Evolutionary conservation across 2,329 filamentous ascomycete genomes (phyloP), one percentile per base, ranked within the genome.

Genomic region (Alternaria sp.): DNA sequence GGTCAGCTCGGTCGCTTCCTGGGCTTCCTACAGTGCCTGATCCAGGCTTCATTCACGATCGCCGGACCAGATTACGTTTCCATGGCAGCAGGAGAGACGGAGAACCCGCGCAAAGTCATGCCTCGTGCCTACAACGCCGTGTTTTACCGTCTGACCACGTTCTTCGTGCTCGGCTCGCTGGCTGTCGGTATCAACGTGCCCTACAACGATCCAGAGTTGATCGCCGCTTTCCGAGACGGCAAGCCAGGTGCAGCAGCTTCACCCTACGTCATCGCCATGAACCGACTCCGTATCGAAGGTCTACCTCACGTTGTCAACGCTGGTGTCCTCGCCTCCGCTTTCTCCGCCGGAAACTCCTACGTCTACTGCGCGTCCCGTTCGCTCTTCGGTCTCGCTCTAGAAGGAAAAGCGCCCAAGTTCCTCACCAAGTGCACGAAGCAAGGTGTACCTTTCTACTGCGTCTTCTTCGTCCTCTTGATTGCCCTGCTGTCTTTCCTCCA

Each of bases 41-140:
- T 93, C 63, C 86, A 89, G 60, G 83, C 83, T 10, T 79, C 80
- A 5, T 85, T 84, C 71, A 81, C 80, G 4, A 82, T 84, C 51
- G 81, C 80, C 15, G 83, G 83, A 12, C 83, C 83, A 0, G 83
- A 85, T 60, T 85, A 85, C 68, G 80, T 85, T 61, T 80, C 81
- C 33, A 84, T 84, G 77, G 82, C 82, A 4, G 82, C 83, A 14
- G 84, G 82, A 41, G 83, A 85, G 65, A 81, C 82, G 2, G 81
- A 83, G 61, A 80, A 81, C 41, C 83, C 83, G 5, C 77, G 83
- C 20, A 77, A 71, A 54, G 76, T 83, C 20, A 87, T 96, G 78
- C 92, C 92, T 0, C 88, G 87, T 44, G 92, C 92, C 1, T 94
- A 89, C 79, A 93, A 93, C 64, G 88, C 90, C 53, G 91, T 94